Base-by-base conservation (phyloP, 2,329 filamentous ascomycete genomes). In the Cercospora berteroae region DNA sequence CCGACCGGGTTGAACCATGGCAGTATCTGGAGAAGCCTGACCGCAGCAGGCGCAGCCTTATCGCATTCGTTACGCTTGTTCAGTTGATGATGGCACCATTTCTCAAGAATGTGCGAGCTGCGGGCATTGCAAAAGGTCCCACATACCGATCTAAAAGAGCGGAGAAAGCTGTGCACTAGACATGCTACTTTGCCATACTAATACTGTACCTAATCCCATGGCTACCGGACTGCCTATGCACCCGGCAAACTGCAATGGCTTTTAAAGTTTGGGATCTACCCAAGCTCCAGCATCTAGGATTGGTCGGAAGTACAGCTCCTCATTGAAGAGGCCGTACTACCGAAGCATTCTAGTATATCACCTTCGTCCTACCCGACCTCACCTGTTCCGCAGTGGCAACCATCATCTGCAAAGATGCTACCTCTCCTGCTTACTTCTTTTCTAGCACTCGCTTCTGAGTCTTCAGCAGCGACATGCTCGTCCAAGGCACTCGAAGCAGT, bases 401-500 rank as follows among this genome's bases (percentile, higher is more conserved):
- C 27, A 16, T 36, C 55, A 23, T 58, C 27, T 20, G 59, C 48
- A 10, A 4, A 42, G 31, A 64, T 64, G 61, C 33, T 44, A 13
- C 36, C 50, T 18, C 33, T 57, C n/a, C 13, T 57, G 10, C 18
- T 57, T 8, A 48, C 50, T 44, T 29, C 52, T 20, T n/a, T 31
- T 5, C 23, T 44, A 6, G 52, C 61, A 23, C 52, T 64, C n/a
- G 23, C 36, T 44, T 20, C 10, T 31, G 48, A 5, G 8, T 29
- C 61, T n/a, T 56, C 48, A 64, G 61, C 61, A 23, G 52, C 61
- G 27, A 42, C 61, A 57, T 58, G 63, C 25, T 58, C 61, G 6
- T 52, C 61, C 16, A 57, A 57, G 39, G 31, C 61, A 31, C 50
- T 64, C 0, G 16, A 44, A 29, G 61, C 31, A 39, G 61, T 33